Conservation (phyloP, 495 filamentous ascomycete genomes). For the Astrocystis sublimbata region DNA sequence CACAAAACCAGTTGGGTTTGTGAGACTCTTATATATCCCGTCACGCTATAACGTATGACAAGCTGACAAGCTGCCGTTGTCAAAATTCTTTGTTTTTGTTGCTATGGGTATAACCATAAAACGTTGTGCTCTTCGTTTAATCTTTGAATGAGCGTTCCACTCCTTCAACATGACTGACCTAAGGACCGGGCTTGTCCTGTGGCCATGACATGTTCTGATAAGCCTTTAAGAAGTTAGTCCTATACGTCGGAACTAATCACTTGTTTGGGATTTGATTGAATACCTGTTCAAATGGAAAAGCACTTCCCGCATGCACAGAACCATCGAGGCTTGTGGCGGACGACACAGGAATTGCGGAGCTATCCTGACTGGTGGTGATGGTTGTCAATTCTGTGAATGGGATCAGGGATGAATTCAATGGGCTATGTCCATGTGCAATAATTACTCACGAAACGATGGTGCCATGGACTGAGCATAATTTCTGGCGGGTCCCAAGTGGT, state of each 20-base stretch:
- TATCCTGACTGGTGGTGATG: not conserved
- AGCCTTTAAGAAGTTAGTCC: not conserved
- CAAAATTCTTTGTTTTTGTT: not conserved
- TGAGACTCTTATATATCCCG: too few species aligned
- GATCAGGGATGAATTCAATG: not conserved
- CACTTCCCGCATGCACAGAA: not conserved
- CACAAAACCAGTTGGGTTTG: too few species aligned
- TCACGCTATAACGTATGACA: not conserved
- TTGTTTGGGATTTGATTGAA: not conserved
- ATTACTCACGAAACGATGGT: not conserved
- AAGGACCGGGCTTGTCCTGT: not conserved
- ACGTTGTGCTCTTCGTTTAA: not conserved
- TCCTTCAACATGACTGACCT: not conserved
- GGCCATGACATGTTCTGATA: not conserved
- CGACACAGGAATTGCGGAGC: not conserved
- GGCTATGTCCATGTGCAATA: not conserved
- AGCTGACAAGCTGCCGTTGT: too few species aligned
- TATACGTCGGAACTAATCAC: not conserved
- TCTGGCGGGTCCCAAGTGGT: not conserved
- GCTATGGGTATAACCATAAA: not conserved
- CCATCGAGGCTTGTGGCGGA: not conserved
- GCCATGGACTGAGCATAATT: not conserved
- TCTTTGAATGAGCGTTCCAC: not conserved
- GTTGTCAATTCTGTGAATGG: not conserved
- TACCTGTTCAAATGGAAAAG: not conserved